Conservation (phyloP, 1,139 yeast genomes). For the Taphrina wiesneri region DNA sequence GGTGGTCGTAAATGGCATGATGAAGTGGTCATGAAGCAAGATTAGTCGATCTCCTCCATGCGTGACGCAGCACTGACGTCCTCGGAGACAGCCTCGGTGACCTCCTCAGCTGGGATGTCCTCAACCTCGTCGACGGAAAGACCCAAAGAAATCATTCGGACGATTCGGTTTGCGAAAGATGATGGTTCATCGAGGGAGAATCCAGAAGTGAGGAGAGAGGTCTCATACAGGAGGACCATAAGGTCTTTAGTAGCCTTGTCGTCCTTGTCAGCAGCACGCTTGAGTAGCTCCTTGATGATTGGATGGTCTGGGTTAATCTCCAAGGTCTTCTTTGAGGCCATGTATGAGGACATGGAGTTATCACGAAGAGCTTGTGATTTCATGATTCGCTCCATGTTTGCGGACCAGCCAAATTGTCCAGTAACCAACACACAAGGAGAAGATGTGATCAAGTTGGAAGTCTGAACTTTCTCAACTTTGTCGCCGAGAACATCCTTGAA, state of each 20-base stretch:
- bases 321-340: constrained; percentile 98
- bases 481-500: constrained; percentile 97
- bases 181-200: constrained; percentile 98
- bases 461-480: constrained; percentile 98
- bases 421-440: constrained; percentile 99
- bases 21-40: neutral
- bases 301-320: constrained; percentile 98
- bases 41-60: constrained; percentile 98
- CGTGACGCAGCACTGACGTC: constrained; percentile 62
- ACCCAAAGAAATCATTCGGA: constrained; percentile 96
- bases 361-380: constrained; percentile 99
- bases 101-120: constrained; percentile 52
- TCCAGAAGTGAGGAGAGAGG: constrained; percentile 98
- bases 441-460: constrained; percentile 94
- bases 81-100: constrained; percentile 46
- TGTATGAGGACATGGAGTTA: constrained; percentile 97
- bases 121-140: constrained; percentile 94
- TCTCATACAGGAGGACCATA: constrained; percentile 93
- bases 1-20: constrained; percentile 1
- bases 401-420: constrained; percentile 99
- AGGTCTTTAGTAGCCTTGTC: constrained; percentile 98
- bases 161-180: constrained; percentile 95
- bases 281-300: constrained; percentile 90
- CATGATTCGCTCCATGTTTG: constrained; percentile 99
- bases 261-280: constrained; percentile 93